Conservation (phyloP, 768 basidiomycete species). For the Tylopilus sp. region DNA sequence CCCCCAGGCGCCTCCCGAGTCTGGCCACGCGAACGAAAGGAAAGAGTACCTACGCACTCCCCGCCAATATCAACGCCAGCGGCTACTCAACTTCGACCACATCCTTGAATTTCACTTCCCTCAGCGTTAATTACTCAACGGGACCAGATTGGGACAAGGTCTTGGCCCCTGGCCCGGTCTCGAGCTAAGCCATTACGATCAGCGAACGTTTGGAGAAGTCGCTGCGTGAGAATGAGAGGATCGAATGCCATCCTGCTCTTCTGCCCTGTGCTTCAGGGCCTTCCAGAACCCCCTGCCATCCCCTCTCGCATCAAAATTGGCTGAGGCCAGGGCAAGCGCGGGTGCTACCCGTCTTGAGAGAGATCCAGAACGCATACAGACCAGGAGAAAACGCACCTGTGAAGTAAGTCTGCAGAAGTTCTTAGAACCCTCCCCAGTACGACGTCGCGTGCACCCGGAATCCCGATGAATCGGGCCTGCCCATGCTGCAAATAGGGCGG, state of each 20-base stretch:
- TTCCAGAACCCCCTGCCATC: constrained; percentile 64
- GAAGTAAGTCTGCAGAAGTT: constrained; percentile 54
- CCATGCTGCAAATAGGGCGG: constrained; percentile 49
- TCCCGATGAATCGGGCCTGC: constrained; percentile 68
- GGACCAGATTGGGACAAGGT: too few species aligned
- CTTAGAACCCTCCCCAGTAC: constrained; percentile 34
- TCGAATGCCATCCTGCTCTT: constrained; percentile 26
- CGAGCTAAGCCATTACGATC: too few species aligned
- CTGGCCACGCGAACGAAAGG: too few species aligned
- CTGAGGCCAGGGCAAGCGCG: constrained; percentile 32
- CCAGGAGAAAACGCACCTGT: constrained; percentile 41
- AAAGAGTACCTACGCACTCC: background rate
- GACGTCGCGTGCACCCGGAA: constrained; percentile 51
- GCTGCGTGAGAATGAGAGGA: too few species aligned
- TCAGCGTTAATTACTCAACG: too few species aligned
- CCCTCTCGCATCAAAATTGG: constrained; percentile 53
- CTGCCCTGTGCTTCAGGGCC: constrained; percentile 42
- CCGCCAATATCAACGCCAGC: constrained; percentile 31
- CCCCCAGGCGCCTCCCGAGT: too few species aligned
- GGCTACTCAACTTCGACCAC: constrained; percentile 43
- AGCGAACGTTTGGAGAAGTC: too few species aligned
- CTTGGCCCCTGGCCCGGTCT: too few species aligned
- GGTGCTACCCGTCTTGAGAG: constrained; percentile 42
- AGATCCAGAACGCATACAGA: too few species aligned
- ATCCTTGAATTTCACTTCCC: constrained; percentile 13